These are phyloP conservation scores for Fusarium coicis DNA, from an alignment of 2,329 filamentous ascomycete genomes.

Conservation along the genomic window DNA sequence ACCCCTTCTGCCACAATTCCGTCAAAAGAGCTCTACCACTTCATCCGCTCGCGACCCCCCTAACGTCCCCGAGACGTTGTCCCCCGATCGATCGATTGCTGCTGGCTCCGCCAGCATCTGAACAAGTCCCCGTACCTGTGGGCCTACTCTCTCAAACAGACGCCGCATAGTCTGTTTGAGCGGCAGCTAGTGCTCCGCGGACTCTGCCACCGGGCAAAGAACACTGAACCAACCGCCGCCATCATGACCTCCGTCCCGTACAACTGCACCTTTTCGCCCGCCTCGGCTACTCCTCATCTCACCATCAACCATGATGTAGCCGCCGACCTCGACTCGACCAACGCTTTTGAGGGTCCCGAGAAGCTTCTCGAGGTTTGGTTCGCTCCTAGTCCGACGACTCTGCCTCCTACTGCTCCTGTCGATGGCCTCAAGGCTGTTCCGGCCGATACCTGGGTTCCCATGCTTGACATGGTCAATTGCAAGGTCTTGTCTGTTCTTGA, in stretches of 20 bases:
- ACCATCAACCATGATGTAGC: conserved; percentile 97
- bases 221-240: neutral
- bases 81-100: conserved; percentile 64
- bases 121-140: conserved; percentile 73
- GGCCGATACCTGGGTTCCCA: conserved; percentile 88
- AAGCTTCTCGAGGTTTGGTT: conserved; percentile 99
- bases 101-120: conserved; percentile 90
- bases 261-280: conserved; percentile 85
- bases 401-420: conserved; percentile 76
- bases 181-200: conserved; percentile 96
- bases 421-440: conserved; percentile 88
- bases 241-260: conserved; percentile 38
- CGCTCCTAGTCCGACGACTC: conserved; percentile 77
- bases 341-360: conserved; percentile 98
- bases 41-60: conserved; percentile 86
- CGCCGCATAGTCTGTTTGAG: conserved; percentile 96
- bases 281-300: conserved; percentile 85
- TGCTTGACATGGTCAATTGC: conserved; percentile 98
- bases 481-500: conserved; percentile 95
- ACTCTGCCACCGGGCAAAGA: conserved; percentile 59
- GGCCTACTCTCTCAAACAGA: conserved; percentile 98
- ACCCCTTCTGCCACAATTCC: conserved; percentile 82
- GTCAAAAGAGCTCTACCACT: conserved; percentile 82
- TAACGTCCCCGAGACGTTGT: conserved; percentile 84
- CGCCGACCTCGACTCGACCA: conserved; percentile 91